These are phyloP conservation scores for Amesomyces nigricolor DNA, from an alignment of 2,329 filamentous ascomycete species.

Conservation along the genomic window DNA sequence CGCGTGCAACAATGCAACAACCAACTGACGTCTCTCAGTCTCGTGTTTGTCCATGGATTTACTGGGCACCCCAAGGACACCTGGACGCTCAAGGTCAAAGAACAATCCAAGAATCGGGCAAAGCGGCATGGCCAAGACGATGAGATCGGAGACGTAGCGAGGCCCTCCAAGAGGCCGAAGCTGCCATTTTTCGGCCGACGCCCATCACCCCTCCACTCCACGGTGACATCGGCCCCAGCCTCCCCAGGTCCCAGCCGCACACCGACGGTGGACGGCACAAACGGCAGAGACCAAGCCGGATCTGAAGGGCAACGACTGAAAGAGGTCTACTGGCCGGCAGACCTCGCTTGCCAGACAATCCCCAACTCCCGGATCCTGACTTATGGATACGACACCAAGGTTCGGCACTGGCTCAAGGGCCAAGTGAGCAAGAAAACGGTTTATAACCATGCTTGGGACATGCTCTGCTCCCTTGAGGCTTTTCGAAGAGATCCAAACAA, in stretches of 20 bases:
- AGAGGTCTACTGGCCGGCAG: slow-evolving; percentile 19
- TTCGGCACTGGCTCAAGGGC: slow-evolving; percentile 25
- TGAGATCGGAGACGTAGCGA: no score
- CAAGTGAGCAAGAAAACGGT: slow-evolving; percentile 28
- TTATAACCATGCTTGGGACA: slow-evolving; percentile 32
- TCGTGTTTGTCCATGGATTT: slow-evolving; percentile 24
- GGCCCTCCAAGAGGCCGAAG: not conserved
- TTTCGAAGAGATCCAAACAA: slow-evolving; percentile 10
- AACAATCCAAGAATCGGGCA: not conserved
- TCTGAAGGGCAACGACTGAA: no score
- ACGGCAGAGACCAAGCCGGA: no score
- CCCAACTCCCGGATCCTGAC: slow-evolving; percentile 28
- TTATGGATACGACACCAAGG: slow-evolving; percentile 30
- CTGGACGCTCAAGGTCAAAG: slow-evolving; percentile 13
- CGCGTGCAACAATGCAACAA: no score
- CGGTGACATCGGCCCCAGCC: no score
- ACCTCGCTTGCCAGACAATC: slow-evolving; percentile 18
- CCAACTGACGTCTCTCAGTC: no score
- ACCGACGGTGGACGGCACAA: no score
- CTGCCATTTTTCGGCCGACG: no score
- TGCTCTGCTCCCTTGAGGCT: slow-evolving; percentile 31
- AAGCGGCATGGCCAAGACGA: not conserved
- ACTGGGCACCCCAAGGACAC: slow-evolving; percentile 23
- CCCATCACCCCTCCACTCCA: no score
- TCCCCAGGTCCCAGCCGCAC: no score